Evolutionary conservation across 306 rosid genomes (phyloP).

Genomic region (Dalbergia cochinchinensis): DNA sequence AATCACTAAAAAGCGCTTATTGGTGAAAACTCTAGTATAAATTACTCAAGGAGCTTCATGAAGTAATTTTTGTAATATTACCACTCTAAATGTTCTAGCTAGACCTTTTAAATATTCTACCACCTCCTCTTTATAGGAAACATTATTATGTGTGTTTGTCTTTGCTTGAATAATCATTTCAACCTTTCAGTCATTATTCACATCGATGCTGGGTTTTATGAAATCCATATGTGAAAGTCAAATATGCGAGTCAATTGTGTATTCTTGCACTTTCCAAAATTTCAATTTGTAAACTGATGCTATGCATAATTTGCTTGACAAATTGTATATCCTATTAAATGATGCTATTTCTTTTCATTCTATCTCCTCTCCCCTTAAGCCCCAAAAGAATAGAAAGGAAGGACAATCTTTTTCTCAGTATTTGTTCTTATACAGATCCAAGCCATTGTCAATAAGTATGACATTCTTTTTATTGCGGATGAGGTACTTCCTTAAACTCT

Average conservation of each 20-base stretch:
- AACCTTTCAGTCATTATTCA: background rate
- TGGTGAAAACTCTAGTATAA: background rate
- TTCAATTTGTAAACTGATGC: background rate
- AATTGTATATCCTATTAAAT: too few species aligned
- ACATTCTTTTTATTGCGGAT: conserved; percentile 93
- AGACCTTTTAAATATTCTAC: background rate
- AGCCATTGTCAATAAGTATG: conserved; percentile 91
- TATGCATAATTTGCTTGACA: conserved; percentile 1
- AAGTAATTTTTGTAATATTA: background rate
- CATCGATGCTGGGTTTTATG: background rate
- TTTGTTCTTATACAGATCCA: conserved; percentile 74
- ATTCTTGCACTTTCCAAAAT: background rate
- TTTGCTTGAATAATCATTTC: conserved; percentile 25
- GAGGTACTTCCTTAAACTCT: conserved; percentile 65
- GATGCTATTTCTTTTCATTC: background rate
- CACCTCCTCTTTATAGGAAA: background rate
- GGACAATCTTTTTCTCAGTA: background rate
- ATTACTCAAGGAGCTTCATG: background rate
- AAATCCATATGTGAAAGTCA: background rate
- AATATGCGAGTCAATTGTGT: background rate
- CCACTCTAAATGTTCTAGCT: background rate
- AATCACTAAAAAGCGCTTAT: conserved; percentile 13
- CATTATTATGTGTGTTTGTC: background rate
- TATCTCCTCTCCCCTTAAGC: background rate
- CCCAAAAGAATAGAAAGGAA: background rate